A percentile compares a stretch with the other conserved stretches of the same genome.
phyloP scores from a whole-genome alignment of 2,329 filamentous ascomycete genomes.

The Chaetothyriales sp. region DNA sequence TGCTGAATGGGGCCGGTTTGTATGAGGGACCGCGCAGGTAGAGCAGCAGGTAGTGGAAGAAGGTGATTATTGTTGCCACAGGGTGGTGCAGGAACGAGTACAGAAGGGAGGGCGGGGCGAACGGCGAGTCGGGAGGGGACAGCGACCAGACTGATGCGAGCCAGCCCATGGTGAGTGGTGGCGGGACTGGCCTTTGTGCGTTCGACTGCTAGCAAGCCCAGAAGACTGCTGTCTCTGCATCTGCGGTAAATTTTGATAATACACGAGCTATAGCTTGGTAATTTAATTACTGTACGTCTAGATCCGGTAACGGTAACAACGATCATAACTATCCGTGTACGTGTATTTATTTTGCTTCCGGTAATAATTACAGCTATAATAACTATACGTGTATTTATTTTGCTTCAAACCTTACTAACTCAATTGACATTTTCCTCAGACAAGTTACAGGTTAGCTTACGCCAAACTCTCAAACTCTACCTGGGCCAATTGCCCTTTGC shows the following conservation, averaged over 20 bases:
- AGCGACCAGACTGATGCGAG: slow-evolving; percentile 4
- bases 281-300: too few species aligned
- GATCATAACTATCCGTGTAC: too few species aligned
- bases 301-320: too few species aligned
- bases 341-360: too few species aligned
- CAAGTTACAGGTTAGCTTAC: neutral
- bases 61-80: slow-evolving; percentile 45
- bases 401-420: too few species aligned
- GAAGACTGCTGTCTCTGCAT: slow-evolving; percentile 7
- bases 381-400: too few species aligned
- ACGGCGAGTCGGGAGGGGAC: slow-evolving; percentile 24
- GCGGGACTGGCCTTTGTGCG: neutral
- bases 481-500: neutral
- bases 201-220: neutral
- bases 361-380: too few species aligned
- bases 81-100: slow-evolving; percentile 55
- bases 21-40: slow-evolving; percentile 53
- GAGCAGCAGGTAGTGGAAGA: slow-evolving; percentile 50
- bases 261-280: too few species aligned
- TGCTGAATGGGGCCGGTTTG: slow-evolving; percentile 33
- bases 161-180: neutral
- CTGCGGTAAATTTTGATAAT: too few species aligned
- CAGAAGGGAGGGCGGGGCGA: slow-evolving; percentile 36
- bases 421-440: too few species aligned
- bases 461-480: neutral